Conservation (phyloP, 116 monocot species). For the Dioscorea cayenensis region DNA sequence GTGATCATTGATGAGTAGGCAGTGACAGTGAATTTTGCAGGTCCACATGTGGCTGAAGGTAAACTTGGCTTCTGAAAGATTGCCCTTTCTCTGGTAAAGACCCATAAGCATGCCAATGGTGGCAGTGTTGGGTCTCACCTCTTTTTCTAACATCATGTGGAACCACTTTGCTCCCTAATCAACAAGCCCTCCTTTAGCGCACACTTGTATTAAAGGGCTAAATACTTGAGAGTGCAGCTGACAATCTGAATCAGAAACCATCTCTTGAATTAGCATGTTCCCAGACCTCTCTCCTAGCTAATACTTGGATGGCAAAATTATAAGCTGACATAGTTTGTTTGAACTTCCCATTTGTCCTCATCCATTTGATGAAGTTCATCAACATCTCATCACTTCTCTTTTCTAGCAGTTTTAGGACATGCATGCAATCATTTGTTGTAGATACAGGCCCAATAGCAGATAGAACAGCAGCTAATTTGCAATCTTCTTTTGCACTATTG, state of each 20-base stretch:
- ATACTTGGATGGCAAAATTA: constrained; percentile 46
- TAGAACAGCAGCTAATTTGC: constrained; percentile 17
- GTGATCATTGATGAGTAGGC: constrained; percentile 85
- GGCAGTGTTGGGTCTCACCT: constrained; percentile 45
- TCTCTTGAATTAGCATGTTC: constrained; percentile 54
- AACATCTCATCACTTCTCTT: constrained; percentile 41
- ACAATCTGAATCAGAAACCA: constrained; percentile 46
- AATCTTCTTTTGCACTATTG: constrained; percentile 10
- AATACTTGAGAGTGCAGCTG: constrained; percentile 47
- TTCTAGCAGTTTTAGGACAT: constrained; percentile 56
- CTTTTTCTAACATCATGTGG: constrained; percentile 55
- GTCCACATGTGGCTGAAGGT: constrained; percentile 63
- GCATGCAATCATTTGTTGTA: constrained; percentile 51
- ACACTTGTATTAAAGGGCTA: constrained; percentile 58
- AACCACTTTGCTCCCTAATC: constrained; percentile 64
- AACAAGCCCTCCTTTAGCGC: constrained; percentile 51
- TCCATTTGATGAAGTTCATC: constrained; percentile 68
- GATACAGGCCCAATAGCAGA: constrained; percentile 35
- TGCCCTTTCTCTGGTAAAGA: constrained; percentile 63
- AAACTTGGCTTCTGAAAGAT: constrained; percentile 59
- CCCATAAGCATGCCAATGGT: constrained; percentile 85
- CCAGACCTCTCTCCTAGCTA: constrained; percentile 83
- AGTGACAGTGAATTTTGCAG: constrained; percentile 25
- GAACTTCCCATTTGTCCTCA: constrained; percentile 78
- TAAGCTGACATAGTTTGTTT: constrained; percentile 57